These are phyloP conservation scores for Begonia masoniana DNA, from an alignment of 306 rosid genomes.

Conservation along the genomic window DNA sequence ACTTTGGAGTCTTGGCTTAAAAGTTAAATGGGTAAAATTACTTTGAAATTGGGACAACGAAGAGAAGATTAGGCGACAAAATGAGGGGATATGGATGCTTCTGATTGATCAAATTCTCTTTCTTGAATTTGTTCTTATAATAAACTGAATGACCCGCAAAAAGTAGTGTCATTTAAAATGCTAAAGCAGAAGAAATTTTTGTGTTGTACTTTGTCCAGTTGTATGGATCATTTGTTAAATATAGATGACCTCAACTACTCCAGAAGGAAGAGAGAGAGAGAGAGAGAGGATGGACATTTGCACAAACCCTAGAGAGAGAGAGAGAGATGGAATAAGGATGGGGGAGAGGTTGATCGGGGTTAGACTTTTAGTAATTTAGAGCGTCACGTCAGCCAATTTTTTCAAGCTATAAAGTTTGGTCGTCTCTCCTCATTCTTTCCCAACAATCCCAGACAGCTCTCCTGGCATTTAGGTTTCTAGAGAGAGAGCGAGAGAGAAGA, in stretches of 20 bases:
- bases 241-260: constrained; percentile 54
- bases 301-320: constrained; percentile 14
- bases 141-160: constrained; percentile 20
- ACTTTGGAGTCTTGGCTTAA: too few species aligned
- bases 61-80: too few species aligned
- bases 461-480: constrained; percentile 1
- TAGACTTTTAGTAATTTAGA: constrained; percentile 34
- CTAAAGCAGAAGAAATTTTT: constrained; percentile 25
- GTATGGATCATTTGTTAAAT: constrained; percentile 38
- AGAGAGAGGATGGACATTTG: too few species aligned
- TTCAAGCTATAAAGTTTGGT: constrained; percentile 55
- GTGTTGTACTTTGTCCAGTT: constrained; percentile 31
- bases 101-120: constrained; percentile 9
- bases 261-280: constrained; percentile 19
- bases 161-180: constrained; percentile 28
- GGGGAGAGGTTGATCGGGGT: constrained; percentile 29
- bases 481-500: constrained; percentile 3
- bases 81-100: constrained; percentile 21
- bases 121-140: background rate
- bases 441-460: constrained; percentile 28
- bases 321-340: constrained; percentile 13
- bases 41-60: too few species aligned
- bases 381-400: constrained; percentile 49
- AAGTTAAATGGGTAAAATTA: too few species aligned
- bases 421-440: constrained; percentile 33